phyloP scores from a whole-genome alignment of 257 asterid species.

The Nicotiana undulata region DNA sequence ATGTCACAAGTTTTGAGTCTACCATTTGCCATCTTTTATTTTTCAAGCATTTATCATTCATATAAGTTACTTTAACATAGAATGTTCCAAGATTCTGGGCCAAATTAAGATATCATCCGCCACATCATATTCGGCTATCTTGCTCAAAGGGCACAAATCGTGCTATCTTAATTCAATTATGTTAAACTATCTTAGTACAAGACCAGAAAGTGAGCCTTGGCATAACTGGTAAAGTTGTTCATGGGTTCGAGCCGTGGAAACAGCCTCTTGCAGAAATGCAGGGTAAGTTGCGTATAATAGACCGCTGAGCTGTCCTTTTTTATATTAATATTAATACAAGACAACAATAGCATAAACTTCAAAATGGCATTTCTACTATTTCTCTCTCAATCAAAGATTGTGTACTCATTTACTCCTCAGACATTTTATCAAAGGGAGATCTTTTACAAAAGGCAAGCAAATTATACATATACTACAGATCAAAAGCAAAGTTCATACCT shows the following conservation, averaged over 20 bases:
- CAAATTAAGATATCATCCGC: not conserved
- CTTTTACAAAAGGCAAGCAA: not conserved
- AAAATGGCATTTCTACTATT: not conserved
- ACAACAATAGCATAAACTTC: not conserved
- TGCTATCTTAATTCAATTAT: not conserved
- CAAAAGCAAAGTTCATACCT: conserved; percentile 34
- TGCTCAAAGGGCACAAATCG: not conserved
- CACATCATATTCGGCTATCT: not conserved
- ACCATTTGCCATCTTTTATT: not conserved
- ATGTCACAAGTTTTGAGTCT: not conserved
- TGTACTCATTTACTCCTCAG: not conserved
- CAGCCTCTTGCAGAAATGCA: too few species aligned
- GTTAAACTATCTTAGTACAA: not conserved
- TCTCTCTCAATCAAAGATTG: not conserved
- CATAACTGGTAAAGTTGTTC: too few species aligned
- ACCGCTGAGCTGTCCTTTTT: too few species aligned
- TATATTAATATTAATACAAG: too few species aligned
- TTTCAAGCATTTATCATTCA: not conserved
- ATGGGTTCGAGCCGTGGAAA: too few species aligned
- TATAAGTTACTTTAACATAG: not conserved
- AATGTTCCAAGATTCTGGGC: not conserved
- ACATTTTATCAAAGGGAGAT: not conserved
- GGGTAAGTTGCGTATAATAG: too few species aligned
- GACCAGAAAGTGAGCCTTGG: not conserved
- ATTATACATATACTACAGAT: not conserved